Base-by-base conservation (phyloP, 768 basidiomycete genomes). In the Mycena maculata region DNA sequence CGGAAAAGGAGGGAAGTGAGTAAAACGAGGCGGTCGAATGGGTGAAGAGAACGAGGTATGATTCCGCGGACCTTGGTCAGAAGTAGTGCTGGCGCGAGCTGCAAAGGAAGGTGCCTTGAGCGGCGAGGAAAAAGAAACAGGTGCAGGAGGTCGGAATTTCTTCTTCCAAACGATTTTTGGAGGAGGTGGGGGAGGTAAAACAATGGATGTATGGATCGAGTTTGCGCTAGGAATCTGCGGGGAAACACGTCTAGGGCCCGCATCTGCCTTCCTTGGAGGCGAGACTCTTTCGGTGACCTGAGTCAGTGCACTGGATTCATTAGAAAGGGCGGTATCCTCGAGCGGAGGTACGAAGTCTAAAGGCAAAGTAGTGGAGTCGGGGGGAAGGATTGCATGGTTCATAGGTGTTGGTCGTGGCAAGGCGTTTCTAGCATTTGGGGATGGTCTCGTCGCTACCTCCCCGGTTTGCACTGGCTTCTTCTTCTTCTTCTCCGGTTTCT, bases 401-500 rank as follows among this genome's bases (percentile, higher is more conserved):
- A 15, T 44, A 13, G 36, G 27, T 6, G 33, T 45, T 18, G 45
- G 27, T 31, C 42, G 16, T n/a, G 48, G 55, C 30, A 48, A 28
- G 49, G 60, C 18, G 39, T 39, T n/a, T n/a, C n/a, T 25, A 30
- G 53, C n/a, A 12, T 6, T 49, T 12, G 53, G 6, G 6, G 41
- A 1, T 15, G 41, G 7, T 42, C 20, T n/a, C 41, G 18, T n/a
- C 18, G 7, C 13, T n/a, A 18, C 6, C 9, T 15, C 16, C 20
- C 16, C 36, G 58, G 16, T 9, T 44, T 41, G 27, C 22, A 18
- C 36, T 31, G 41, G 36, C 45, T 7, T 56, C 57, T 38, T 47
- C 12, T 36, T 30, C 36, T 59, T 71, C 52, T 59, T 22, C 57
- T 38, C 30, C 42, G 54, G 18, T 49, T 79, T 76, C 74, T 84